A percentile compares a stretch with the other conserved stretches of the same genome.
These are phyloP conservation scores for Pyrenochaeta sp. DNA, from an alignment of 2,329 filamentous ascomycete genomes.

Conservation along the genomic window DNA sequence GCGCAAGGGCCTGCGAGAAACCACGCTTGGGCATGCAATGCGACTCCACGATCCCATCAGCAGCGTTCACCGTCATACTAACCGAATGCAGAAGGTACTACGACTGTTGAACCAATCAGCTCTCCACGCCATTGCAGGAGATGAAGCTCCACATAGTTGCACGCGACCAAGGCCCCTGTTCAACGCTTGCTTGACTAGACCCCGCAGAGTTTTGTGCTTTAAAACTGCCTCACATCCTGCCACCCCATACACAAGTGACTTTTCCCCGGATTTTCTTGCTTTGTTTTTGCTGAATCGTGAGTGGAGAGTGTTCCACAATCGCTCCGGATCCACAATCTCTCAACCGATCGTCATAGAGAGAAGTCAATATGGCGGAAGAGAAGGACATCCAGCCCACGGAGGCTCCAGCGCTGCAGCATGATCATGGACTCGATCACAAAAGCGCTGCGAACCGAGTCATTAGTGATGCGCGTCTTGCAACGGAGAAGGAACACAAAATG, in stretches of 20 bases:
- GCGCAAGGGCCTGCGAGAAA: conserved; percentile 5
- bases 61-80: conserved; percentile 3
- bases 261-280: conserved; percentile 20
- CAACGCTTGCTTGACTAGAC: conserved; percentile 19
- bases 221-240: conserved; percentile 23
- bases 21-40: conserved; percentile 1
- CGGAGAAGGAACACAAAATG: conserved; percentile 59
- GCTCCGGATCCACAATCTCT: neutral
- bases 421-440: conserved; percentile 30
- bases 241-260: conserved; percentile 18
- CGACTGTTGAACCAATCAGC: conserved; percentile 17
- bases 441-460: conserved; percentile 42
- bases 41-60: neutral
- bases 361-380: conserved; percentile 14
- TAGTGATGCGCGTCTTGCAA: conserved; percentile 54
- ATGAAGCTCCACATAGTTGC: conserved; percentile 23
- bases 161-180: conserved; percentile 26
- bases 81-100: conserved; percentile 21
- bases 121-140: conserved; percentile 5
- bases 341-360: neutral
- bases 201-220: conserved; percentile 34
- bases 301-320: conserved; percentile 8
- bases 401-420: conserved; percentile 15
- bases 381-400: conserved; percentile 33
- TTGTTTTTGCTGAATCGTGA: conserved; percentile 6